Evolutionary conservation across 2,329 filamentous ascomycete species (phyloP).

Genomic region (Metarhizium sp.): DNA sequence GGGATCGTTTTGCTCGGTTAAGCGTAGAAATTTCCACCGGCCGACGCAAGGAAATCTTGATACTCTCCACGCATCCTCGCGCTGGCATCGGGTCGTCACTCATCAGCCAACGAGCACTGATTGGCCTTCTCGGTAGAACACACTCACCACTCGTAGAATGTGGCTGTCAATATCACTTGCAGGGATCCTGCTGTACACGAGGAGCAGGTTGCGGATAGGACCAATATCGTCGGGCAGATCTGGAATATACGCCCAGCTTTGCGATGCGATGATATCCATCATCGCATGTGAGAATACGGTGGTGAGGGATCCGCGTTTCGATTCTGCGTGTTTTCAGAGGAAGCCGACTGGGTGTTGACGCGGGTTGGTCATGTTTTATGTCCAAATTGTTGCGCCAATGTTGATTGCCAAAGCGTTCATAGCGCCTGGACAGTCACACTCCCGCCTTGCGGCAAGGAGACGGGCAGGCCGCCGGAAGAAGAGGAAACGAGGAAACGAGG

Average conservation of each 20-base stretch:
- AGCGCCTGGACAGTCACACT: neutral
- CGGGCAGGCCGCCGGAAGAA: neutral
- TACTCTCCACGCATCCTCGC: slow-evolving; percentile 35
- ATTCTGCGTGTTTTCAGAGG: neutral
- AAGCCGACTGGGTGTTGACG: neutral
- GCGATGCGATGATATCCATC: slow-evolving; percentile 26
- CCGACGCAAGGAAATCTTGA: slow-evolving; percentile 36
- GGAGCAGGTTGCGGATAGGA: slow-evolving; percentile 25
- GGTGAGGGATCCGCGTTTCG: neutral
- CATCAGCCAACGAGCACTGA: neutral
- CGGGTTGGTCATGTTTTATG: neutral
- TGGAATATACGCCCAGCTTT: slow-evolving; percentile 27
- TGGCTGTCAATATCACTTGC: slow-evolving; percentile 24
- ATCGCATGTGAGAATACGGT: neutral
- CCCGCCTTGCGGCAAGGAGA: neutral
- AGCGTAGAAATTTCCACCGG: slow-evolving; percentile 39
- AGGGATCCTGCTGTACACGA: slow-evolving; percentile 29
- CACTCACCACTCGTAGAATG: slow-evolving; percentile 25
- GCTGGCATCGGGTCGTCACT: slow-evolving; percentile 18
- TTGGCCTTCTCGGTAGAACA: neutral
- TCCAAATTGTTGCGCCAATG: neutral
- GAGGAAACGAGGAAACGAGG: neutral
- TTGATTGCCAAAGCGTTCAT: neutral
- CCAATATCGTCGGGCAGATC: slow-evolving; percentile 27
- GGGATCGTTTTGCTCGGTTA: slow-evolving; percentile 30